phyloP scores from a whole-genome alignment of 352 stramenopile species.

The Peronospora destructor region DNA sequence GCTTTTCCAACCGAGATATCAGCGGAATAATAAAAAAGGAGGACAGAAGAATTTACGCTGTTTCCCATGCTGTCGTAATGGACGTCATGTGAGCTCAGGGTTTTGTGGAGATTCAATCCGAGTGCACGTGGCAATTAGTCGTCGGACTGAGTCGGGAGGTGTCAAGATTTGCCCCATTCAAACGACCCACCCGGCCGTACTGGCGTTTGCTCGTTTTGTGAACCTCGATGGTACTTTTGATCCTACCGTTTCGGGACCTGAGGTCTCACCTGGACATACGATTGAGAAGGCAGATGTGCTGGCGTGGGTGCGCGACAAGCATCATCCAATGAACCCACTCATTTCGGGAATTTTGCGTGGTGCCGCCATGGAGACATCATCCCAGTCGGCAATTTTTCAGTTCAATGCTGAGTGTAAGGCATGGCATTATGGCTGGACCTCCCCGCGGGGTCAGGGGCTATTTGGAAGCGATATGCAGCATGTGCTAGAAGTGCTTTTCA shows the following conservation, averaged over 20 bases:
- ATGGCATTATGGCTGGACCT: slow-evolving; percentile 86
- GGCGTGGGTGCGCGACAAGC: slow-evolving; percentile 60
- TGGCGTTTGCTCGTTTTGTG: slow-evolving; percentile 65
- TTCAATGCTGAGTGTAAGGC: slow-evolving; percentile 86
- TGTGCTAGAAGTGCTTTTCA: slow-evolving; percentile 72
- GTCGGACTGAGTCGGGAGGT: slow-evolving; percentile 63
- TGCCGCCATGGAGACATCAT: slow-evolving; percentile 70
- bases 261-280: slow-evolving; percentile 70
- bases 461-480: slow-evolving; percentile 74
- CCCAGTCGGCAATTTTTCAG: slow-evolving; percentile 79
- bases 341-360: slow-evolving; percentile 68
- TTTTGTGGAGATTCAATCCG: slow-evolving; percentile 84
- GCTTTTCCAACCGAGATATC: slow-evolving; percentile 75
- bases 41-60: slow-evolving; percentile 86
- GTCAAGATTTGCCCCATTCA: slow-evolving; percentile 81
- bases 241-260: slow-evolving; percentile 51
- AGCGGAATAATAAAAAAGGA: slow-evolving; percentile 88
- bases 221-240: slow-evolving; percentile 73
- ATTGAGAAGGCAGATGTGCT: slow-evolving; percentile 65
- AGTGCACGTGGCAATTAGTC: slow-evolving; percentile 73
- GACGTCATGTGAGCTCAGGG: slow-evolving; percentile 70
- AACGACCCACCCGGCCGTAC: slow-evolving; percentile 48
- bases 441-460: slow-evolving; percentile 61
- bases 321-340: slow-evolving; percentile 71
- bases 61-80: slow-evolving; percentile 80